Base-by-base conservation (phyloP, 2,329 filamentous ascomycete genomes). In the Cladosporium sp. region DNA sequence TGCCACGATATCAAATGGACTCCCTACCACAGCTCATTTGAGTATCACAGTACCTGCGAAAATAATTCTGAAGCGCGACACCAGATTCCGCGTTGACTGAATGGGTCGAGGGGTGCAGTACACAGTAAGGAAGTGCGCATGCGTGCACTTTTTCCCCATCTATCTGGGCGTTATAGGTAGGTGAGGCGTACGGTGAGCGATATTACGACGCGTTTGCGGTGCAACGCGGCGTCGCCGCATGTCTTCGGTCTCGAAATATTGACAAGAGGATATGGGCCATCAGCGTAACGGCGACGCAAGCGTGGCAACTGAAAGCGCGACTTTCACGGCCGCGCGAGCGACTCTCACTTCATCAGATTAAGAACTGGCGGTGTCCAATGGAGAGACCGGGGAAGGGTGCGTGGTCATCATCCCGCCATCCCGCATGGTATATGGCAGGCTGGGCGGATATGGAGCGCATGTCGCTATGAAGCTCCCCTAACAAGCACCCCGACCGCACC, bases 401-500 rank as follows among this genome's bases (percentile, higher is more conserved):
- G 52, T 55, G 28, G 12, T 21, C 33, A 33, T 55, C 29, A 29
- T 55, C 52, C 52, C 28, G 18, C 52, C 52, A 14, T 55, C 52
- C 52, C 52, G 52, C 29, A 33, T 31, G 18, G 14, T 31, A 31
- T 31, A 21, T 21, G 52, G 50, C 23, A 28, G 26, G 28, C 12
- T 29, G 26, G 28, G 52, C 52, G 52, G 16, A 55, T 55, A 55
- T 55, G 52, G 52, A 55, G 52, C 52, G 52, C 31, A 18, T 55
- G 52, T 12, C 18, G n/a, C n/a, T 46, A 46, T 46, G n/a, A 46
- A 46, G 40, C 40, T 46, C 40, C n/a, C 40, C 55, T 60, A 60
- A 60, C 28, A 29, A 60, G 58, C 58, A 60, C 40, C 40, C 58
- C 58, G 26, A 33, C 40, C 26, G 12, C 58, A 29, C 58, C 58